phyloP scores from a whole-genome alignment of 1,284 basidiomycete genomes.

The Neonothopanus nambi region DNA sequence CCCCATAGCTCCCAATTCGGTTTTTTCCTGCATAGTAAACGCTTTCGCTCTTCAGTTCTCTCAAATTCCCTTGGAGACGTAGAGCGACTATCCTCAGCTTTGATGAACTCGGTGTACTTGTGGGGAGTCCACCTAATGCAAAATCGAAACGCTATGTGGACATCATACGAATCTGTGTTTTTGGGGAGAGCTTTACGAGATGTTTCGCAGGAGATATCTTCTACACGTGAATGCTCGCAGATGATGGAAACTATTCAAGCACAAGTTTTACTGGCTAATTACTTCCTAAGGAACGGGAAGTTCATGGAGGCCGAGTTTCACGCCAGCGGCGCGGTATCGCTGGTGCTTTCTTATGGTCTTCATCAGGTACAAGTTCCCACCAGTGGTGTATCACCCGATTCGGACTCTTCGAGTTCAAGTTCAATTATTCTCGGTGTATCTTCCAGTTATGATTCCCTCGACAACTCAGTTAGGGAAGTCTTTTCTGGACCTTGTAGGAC shows the following conservation, averaged over 20 bases:
- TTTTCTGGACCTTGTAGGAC: not conserved
- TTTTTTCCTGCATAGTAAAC: slow-evolving; percentile 21
- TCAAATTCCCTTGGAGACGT: not conserved
- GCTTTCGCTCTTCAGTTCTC: slow-evolving; percentile 15
- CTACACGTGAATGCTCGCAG: not conserved
- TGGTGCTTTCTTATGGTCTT: slow-evolving; percentile 16
- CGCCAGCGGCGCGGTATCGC: slow-evolving; percentile 16
- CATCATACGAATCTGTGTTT: slow-evolving; percentile 6
- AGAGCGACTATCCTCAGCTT: slow-evolving; percentile 15
- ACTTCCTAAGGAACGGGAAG: slow-evolving; percentile 17
- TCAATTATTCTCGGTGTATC: not conserved
- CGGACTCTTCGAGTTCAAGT: not conserved
- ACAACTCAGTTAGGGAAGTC: not conserved
- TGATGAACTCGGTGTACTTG: slow-evolving; percentile 20
- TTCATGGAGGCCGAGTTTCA: slow-evolving; percentile 22
- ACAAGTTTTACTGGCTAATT: slow-evolving; percentile 19
- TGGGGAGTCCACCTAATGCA: slow-evolving; percentile 20
- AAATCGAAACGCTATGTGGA: slow-evolving; percentile 4
- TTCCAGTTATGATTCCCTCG: too few species aligned
- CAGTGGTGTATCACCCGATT: not conserved
- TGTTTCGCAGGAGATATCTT: slow-evolving; percentile 3
- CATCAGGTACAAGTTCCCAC: not conserved
- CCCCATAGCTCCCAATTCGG: slow-evolving; percentile 22
- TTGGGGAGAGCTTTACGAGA: slow-evolving; percentile 10
- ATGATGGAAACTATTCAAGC: slow-evolving; percentile 23